These are phyloP conservation scores for Triangularia verruculosa DNA, from an alignment of 2,329 filamentous ascomycete genomes.

Conservation along the genomic window DNA sequence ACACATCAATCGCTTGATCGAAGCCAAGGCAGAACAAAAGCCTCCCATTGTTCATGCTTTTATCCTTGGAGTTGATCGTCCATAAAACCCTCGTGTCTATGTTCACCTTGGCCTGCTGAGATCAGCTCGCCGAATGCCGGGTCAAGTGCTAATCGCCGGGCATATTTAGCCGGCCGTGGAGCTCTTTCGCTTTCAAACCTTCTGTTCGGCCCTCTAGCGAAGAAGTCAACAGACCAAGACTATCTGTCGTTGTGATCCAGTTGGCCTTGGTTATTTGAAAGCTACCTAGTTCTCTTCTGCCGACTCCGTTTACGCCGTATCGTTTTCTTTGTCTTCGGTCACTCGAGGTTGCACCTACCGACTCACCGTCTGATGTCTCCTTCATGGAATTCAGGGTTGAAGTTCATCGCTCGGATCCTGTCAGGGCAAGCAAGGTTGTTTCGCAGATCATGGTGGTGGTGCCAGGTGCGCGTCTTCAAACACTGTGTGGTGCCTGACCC, in stretches of 20 bases:
- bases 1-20: neutral
- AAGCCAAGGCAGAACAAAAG: neutral
- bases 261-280: too few relatives aligned
- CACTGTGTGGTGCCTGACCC: conserved; percentile 18
- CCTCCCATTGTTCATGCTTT: neutral
- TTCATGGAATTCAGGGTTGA: neutral
- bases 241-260: too few relatives aligned
- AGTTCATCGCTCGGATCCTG: conserved; percentile 8
- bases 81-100: neutral
- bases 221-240: too few relatives aligned
- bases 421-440: conserved; percentile 9
- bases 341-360: neutral
- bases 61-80: neutral
- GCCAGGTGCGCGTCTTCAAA: conserved; percentile 12
- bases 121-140: neutral
- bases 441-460: conserved; percentile 16
- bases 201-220: too few relatives aligned
- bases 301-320: too few relatives aligned
- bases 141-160: neutral
- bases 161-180: neutral
- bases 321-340: neutral
- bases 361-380: conserved; percentile 15
- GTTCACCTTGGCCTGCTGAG: neutral
- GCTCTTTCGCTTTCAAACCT: neutral
- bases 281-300: too few relatives aligned